Conservation (phyloP, 2,329 filamentous ascomycete species). For the Dendrostoma leiphaemia region DNA sequence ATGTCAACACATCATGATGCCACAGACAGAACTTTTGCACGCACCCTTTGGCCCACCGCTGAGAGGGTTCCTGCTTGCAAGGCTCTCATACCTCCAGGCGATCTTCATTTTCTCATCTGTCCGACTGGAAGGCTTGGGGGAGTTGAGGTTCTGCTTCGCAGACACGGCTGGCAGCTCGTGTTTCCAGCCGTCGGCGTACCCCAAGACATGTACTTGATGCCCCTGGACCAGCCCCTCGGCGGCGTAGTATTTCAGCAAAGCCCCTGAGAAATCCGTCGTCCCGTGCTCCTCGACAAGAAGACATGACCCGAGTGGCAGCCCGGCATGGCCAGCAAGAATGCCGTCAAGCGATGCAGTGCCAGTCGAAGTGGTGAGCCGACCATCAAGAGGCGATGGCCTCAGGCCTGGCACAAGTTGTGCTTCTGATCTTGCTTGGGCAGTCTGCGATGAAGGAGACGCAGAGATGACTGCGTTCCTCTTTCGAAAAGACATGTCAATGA, state of each 20-base stretch:
- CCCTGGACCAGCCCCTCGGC: slow-evolving; percentile 91
- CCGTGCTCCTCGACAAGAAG: slow-evolving; percentile 84
- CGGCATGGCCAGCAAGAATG: slow-evolving; percentile 81
- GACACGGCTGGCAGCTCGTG: slow-evolving; percentile 77
- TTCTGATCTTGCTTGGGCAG: slow-evolving; percentile 28
- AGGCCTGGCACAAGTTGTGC: slow-evolving; percentile 48
- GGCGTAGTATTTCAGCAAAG: slow-evolving; percentile 82
- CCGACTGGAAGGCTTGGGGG: background rate
- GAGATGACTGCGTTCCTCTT: slow-evolving; percentile 55
- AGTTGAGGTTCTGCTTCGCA: slow-evolving; percentile 34
- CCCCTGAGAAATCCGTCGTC: slow-evolving; percentile 89
- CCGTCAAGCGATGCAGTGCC: slow-evolving; percentile 83
- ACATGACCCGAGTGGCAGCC: slow-evolving; percentile 77
- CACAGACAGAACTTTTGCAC: slow-evolving; percentile 21
- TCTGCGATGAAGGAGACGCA: slow-evolving; percentile 29
- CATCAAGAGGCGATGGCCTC: slow-evolving; percentile 85
- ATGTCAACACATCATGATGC: slow-evolving; percentile 8
- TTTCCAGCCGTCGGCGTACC: slow-evolving; percentile 76
- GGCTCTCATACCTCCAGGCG: slow-evolving; percentile 91
- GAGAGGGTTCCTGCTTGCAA: slow-evolving; percentile 54
- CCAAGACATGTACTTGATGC: slow-evolving; percentile 83
- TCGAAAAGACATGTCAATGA: slow-evolving; percentile 52
- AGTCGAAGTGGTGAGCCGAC: slow-evolving; percentile 84
- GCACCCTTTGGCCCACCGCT: slow-evolving; percentile 17
- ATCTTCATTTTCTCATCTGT: slow-evolving; percentile 89